phyloP scores from a whole-genome alignment of 805 yeast genomes.

The Kodamaea leandrae region DNA sequence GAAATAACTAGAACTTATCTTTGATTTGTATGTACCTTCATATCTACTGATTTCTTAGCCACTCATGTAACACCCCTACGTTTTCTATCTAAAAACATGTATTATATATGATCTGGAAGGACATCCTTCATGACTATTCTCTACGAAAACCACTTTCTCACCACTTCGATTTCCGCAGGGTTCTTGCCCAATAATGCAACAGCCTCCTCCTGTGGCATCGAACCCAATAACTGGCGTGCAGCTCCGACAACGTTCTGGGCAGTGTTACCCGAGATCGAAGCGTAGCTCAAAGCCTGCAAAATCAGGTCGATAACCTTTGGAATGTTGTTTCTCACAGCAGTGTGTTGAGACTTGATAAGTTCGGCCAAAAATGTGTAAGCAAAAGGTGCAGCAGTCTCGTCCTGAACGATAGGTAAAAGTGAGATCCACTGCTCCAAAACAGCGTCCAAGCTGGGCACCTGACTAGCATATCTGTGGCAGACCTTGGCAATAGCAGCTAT shows the following conservation, averaged over 20 bases:
- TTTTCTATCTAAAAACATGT: not conserved
- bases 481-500: constrained; percentile 82
- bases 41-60: no score
- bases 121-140: not conserved
- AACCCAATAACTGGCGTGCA: constrained; percentile 60
- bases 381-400: constrained; percentile 84
- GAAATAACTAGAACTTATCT: no score
- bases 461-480: constrained; percentile 58
- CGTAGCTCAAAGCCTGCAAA: constrained; percentile 69
- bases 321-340: constrained; percentile 48
- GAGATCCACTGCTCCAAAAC: constrained; percentile 75
- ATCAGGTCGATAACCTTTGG: constrained; percentile 66
- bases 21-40: no score
- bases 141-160: constrained; percentile 54
- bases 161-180: constrained; percentile 58
- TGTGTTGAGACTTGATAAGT: constrained; percentile 35
- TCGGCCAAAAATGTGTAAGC: constrained; percentile 70
- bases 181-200: constrained; percentile 60
- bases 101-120: not conserved
- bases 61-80: not conserved
- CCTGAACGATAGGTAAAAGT: constrained; percentile 77
- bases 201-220: constrained; percentile 69
- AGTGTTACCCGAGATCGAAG: constrained; percentile 65
- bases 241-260: constrained; percentile 63
- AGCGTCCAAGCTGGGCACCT: constrained; percentile 59